Percentiles rank a stretch among this genome's conserved stretches.
Evolutionary conservation across 2,329 filamentous ascomycete genomes (phyloP).

Genomic region (Dendryphion nanum): DNA sequence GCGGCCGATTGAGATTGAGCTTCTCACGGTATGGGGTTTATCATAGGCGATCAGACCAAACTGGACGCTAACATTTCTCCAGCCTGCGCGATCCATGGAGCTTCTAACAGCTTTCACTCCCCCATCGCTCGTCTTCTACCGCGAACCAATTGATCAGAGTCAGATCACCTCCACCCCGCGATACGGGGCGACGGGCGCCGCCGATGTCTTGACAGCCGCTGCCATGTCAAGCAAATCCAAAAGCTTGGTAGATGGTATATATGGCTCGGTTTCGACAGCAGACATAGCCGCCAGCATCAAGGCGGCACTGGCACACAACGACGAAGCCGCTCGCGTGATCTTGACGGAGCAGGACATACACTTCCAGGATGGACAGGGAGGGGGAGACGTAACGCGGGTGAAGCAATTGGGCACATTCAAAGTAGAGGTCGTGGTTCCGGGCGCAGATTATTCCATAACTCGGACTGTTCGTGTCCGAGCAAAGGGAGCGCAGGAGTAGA

Average conservation of each 20-base stretch:
- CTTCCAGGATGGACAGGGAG: conserved; percentile 44
- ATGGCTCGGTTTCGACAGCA: conserved; percentile 55
- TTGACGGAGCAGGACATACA: conserved; percentile 51
- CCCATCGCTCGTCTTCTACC: conserved; percentile 48
- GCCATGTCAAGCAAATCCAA: conserved; percentile 29
- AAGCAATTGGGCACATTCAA: conserved; percentile 55
- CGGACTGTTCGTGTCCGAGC: conserved; percentile 34
- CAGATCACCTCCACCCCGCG: conserved; percentile 20
- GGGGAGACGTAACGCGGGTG: conserved; percentile 44
- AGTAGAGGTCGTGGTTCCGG: conserved; percentile 52
- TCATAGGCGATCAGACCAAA: not conserved
- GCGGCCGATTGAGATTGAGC: conserved; percentile 40
- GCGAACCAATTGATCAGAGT: conserved; percentile 43
- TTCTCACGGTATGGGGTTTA: conserved; percentile 35
- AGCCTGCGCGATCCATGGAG: conserved; percentile 46
- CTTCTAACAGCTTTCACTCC: conserved; percentile 51
- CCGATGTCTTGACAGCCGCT: conserved; percentile 36
- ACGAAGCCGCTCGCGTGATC: conserved; percentile 51
- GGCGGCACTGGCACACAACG: conserved; percentile 49
- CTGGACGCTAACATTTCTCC: conserved; percentile 17
- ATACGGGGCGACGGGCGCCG: conserved; percentile 34
- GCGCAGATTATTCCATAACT: conserved; percentile 38
- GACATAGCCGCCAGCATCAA: conserved; percentile 53
- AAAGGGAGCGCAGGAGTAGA: conserved; percentile 19
- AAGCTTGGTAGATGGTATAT: conserved; percentile 39